These are phyloP conservation scores for Hevea brasiliensis DNA, from an alignment of 345 rosid species.

Conservation along the genomic window DNA sequence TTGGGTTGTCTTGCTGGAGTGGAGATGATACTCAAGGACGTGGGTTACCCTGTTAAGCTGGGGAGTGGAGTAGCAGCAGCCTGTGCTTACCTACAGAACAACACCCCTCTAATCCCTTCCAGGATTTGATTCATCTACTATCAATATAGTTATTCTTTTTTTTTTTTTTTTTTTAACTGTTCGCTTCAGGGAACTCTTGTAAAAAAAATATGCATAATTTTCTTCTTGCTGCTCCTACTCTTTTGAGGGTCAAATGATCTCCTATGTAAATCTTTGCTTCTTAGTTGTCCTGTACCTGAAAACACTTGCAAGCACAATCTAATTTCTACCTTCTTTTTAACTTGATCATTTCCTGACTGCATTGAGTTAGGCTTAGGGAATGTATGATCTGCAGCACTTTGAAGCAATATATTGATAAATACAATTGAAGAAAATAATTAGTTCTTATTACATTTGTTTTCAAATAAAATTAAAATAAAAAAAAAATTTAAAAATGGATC, in stretches of 20 bases:
- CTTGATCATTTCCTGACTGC: too few relatives aligned
- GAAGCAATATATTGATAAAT: too few relatives aligned
- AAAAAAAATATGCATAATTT: slow-evolving; percentile 22
- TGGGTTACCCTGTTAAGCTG: slow-evolving; percentile 84
- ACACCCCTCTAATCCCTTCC: slow-evolving; percentile 72
- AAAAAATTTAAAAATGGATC: too few relatives aligned
- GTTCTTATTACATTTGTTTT: too few relatives aligned
- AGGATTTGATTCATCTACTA: slow-evolving; percentile 52
- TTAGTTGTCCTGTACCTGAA: slow-evolving; percentile 5
- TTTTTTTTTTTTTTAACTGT: slow-evolving; percentile 5
- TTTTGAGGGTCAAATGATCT: slow-evolving; percentile 9
- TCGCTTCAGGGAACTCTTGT: slow-evolving; percentile 24
- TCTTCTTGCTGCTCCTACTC: slow-evolving; percentile 13
- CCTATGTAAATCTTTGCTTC: slow-evolving; percentile 13
- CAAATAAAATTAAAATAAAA: too few relatives aligned
- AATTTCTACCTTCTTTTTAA: neutral
- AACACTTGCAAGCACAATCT: neutral
- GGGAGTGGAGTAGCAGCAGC: slow-evolving; percentile 98
- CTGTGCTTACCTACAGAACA: slow-evolving; percentile 72
- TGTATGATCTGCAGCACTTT: too few relatives aligned
- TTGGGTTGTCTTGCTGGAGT: slow-evolving; percentile 94
- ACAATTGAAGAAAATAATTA: too few relatives aligned
- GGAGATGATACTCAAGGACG: slow-evolving; percentile 93
- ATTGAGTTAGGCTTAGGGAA: too few relatives aligned
- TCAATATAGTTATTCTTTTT: slow-evolving; percentile 24